Evolutionary conservation across 2,329 filamentous ascomycete species (phyloP), one percentile per base, ranked within the genome.

Genomic region (Colletotrichum sidae): DNA sequence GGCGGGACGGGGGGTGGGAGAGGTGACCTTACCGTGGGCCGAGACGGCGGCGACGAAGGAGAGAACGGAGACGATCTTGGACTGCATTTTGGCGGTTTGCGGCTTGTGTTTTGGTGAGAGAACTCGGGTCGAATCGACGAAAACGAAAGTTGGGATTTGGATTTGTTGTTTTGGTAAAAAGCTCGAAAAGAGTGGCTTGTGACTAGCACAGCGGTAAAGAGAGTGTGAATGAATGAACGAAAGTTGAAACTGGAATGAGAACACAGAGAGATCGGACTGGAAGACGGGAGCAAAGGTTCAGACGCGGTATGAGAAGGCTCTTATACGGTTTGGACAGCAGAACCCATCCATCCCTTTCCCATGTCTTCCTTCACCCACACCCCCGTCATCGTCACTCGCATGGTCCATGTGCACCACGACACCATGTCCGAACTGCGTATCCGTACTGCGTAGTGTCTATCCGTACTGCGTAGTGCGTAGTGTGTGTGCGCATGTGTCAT

Each of bases 21-120:
- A 38, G 25, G 54, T 67, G 59, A 72, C 65, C 33, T 69, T 69
- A 50, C 70, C 70, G 59, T 72, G 70, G 34, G 67, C 69, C 47
- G 69, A 51, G 65, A 66, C 69, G 58, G 69, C 50, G 58, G 64
- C 64, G 46, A 58, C 59, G 60, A 68, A 55, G 46, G 55, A 62
- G 67, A 68, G 65, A 42, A 67, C 60, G 65, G 67, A 55, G 60
- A 67, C 9, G 53, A 68, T 65, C 60, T 65, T 65, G 65, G 65
- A 60, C 55, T 67, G 59, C 67, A 68, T 68, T 25, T 67, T 65
- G 62, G 25, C 35, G 51, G 12, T 60, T 49, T 63, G 17, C 25
- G 35, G 51, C 13, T 52, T 37, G 39, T 46, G 34, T 34, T 25
- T 25, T 25, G 25, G 25, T 25, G 25, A 25, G 25, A 25, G 25